phyloP scores from a whole-genome alignment of 768 basidiomycete species.

The Aureoboletus auriporus region DNA sequence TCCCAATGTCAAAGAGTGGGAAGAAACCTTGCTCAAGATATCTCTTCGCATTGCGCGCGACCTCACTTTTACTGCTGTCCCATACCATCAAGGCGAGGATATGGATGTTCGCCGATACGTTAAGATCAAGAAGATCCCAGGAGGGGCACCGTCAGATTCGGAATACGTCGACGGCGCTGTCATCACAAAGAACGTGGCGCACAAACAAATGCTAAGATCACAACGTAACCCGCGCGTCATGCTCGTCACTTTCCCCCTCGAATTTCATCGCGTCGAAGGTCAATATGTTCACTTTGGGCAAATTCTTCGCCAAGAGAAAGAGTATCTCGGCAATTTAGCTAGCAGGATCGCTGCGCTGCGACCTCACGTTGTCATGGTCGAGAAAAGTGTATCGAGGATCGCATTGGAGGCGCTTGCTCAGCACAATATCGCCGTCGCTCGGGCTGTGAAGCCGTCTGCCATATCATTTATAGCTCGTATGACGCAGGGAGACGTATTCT shows the following conservation, averaged over 20 bases:
- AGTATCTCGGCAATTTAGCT: conserved; percentile 85
- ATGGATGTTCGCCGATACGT: conserved; percentile 95
- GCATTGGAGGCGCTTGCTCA: conserved; percentile 84
- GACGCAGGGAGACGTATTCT: conserved; percentile 93
- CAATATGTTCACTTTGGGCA: conserved; percentile 93
- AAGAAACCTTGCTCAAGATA: conserved; percentile 73
- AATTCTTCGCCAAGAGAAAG: conserved; percentile 87
- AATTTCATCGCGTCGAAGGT: conserved; percentile 88
- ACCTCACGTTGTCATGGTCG: conserved; percentile 89
- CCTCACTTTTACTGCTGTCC: conserved; percentile 67
- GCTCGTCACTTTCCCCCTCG: conserved; percentile 92
- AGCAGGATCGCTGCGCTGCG: conserved; percentile 86
- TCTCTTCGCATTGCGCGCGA: conserved; percentile 85
- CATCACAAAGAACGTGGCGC: conserved; percentile 96
- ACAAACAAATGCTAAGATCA: conserved; percentile 87
- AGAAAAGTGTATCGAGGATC: conserved; percentile 86
- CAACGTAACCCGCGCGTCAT: conserved; percentile 89
- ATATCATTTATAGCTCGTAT: conserved; percentile 87
- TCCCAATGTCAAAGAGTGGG: conserved; percentile 85
- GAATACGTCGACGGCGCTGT: conserved; percentile 97
- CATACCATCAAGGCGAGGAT: conserved; percentile 80
- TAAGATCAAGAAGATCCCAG: conserved; percentile 98
- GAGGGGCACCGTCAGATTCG: conserved; percentile 86
- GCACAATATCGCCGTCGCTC: conserved; percentile 85
- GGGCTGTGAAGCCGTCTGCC: conserved; percentile 84